phyloP scores from a whole-genome alignment of 805 yeast species.

The Metschnikowia orientalis region DNA sequence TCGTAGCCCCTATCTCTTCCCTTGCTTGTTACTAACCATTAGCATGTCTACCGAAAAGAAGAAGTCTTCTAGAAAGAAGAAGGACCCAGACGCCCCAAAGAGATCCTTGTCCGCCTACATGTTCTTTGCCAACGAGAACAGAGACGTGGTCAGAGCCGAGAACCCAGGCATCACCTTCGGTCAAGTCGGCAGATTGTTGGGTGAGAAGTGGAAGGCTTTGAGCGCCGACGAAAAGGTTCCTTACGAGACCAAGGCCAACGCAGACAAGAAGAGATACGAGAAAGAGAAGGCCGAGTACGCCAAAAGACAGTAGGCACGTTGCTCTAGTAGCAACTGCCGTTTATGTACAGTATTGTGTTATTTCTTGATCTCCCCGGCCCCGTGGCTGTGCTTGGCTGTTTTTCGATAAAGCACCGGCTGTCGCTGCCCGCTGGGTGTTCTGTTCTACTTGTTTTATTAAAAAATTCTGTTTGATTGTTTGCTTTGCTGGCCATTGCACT shows the following conservation, averaged over 20 bases:
- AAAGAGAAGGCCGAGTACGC: constrained; percentile 87
- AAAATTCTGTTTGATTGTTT: constrained; percentile 1
- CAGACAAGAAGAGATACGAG: constrained; percentile 97
- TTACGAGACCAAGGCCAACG: constrained; percentile 88
- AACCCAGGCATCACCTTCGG: constrained; percentile 94
- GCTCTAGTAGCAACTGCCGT: constrained; percentile 6
- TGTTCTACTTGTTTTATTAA: constrained; percentile 6
- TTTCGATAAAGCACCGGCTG: constrained; percentile 5
- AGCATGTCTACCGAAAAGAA: constrained; percentile 35
- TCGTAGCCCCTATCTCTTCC: too few species aligned
- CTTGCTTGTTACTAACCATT: constrained; percentile 8
- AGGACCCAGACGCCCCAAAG: constrained; percentile 98
- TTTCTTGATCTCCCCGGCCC: constrained; percentile 6
- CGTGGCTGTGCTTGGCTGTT: constrained; percentile 3
- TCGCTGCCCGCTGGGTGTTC: constrained; percentile 2
- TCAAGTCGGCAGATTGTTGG: constrained; percentile 90
- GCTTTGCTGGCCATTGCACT: too few species aligned
- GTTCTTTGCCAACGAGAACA: constrained; percentile 97
- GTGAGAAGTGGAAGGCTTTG: constrained; percentile 95
- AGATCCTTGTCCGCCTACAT: constrained; percentile 96
- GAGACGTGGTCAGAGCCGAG: constrained; percentile 92
- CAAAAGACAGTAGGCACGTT: constrained; percentile 27
- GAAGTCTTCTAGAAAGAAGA: constrained; percentile 44
- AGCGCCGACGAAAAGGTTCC: constrained; percentile 79
- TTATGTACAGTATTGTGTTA: constrained; percentile 15